Evolutionary conservation across 2,329 filamentous ascomycete genomes (phyloP), one percentile per base, ranked within the genome.

Genomic region (Mycocentrospora acerina): DNA sequence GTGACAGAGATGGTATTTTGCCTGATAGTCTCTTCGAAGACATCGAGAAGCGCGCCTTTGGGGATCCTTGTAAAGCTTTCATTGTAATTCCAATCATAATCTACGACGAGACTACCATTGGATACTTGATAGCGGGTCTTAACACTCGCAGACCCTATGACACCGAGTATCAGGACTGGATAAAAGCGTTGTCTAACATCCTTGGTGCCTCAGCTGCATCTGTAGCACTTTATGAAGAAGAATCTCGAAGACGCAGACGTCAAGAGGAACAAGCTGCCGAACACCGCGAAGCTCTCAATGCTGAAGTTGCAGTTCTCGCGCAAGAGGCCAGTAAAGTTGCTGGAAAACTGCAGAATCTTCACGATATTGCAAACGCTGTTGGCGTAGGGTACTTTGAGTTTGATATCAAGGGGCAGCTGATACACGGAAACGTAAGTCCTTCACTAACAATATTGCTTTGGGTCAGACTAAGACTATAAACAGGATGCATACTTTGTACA

Each of bases 121-220:
- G 36, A 3, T 43, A 40, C 18, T 32, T 46, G n/a, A 30, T 46
- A 2, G 12, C 44, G 1, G 40, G 48, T 5, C 24, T 54, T 9
- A 54, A 54, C 4, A 50, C 48, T 4, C 51, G 49, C 10, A 27
- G 48, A 4, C 51, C 51, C 7, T 54, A 47, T 13, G 48, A 54
- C 15, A 35, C 41, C 8, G 43, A 50, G n/a, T 54, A 54, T 39
- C 29, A 40, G 25, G 42, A 46, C 12, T 48, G 46, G 46, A 48
- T 48, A 19, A 32, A 38, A 10, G 44, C 42, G 7, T 50, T 52
- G 7, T 37, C 47, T 10, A 49, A 47, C 9, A 15, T 54, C 3
- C 34, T 54, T 4, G 42, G 48, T 7, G 40, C 45, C 10, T 52
- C 46, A 13, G 43, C 49, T 17, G 48, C 46, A 13, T 49, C 48